Evolutionary conservation across 1,284 basidiomycete genomes (phyloP).

Genomic region (Agaricales sp.): DNA sequence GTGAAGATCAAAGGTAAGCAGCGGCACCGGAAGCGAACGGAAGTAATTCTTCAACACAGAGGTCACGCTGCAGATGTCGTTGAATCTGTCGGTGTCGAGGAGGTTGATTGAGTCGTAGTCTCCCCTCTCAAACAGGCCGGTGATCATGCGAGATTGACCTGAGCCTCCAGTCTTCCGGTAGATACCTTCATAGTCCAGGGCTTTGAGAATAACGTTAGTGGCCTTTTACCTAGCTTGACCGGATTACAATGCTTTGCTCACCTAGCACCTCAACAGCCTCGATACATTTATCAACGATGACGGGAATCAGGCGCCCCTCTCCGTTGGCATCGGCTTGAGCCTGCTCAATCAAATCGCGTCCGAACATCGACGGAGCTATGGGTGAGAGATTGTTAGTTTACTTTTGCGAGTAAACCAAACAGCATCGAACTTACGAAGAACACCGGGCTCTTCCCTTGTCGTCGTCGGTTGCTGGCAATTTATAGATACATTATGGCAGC

Average conservation of each 20-base stretch:
- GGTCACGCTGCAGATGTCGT: slow-evolving; percentile 95
- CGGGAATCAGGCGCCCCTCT: slow-evolving; percentile 59
- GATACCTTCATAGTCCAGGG: slow-evolving; percentile 90
- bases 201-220: slow-evolving; percentile 22
- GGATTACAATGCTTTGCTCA: slow-evolving; percentile 25
- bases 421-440: slow-evolving; percentile 37
- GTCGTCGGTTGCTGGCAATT: slow-evolving; percentile 42
- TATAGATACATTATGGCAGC: slow-evolving; percentile 47
- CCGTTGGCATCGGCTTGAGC: slow-evolving; percentile 62
- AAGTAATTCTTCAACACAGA: slow-evolving; percentile 97
- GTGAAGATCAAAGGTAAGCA: slow-evolving; percentile 87
- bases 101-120: slow-evolving; percentile 86
- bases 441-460: slow-evolving; percentile 27
- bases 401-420: slow-evolving; percentile 2
- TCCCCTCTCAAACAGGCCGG: slow-evolving; percentile 90
- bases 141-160: slow-evolving; percentile 87
- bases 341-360: slow-evolving; percentile 80
- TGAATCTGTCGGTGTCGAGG: slow-evolving; percentile 81
- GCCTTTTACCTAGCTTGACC: background rate
- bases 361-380: slow-evolving; percentile 83
- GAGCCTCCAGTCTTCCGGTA: slow-evolving; percentile 97
- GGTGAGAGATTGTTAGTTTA: slow-evolving; percentile 5
- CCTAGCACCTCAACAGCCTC: slow-evolving; percentile 82
- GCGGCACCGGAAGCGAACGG: slow-evolving; percentile 80
- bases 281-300: slow-evolving; percentile 94